phyloP scores from a whole-genome alignment of 1,139 yeast species.

The Groenewaldozyma sp. region DNA sequence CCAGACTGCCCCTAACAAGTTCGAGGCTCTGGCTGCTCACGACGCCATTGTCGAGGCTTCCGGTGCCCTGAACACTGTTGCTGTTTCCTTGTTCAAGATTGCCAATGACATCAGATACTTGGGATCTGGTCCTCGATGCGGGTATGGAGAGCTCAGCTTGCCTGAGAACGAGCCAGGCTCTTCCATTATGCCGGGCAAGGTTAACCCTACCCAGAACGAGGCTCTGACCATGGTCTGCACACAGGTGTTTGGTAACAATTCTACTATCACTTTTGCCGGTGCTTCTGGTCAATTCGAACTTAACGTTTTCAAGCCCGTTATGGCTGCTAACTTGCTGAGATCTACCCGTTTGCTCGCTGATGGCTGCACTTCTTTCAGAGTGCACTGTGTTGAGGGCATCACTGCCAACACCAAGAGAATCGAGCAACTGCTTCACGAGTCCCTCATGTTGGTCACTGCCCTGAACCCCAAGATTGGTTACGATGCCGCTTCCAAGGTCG shows the following conservation, averaged over 20 bases:
- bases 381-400: constrained; percentile 92
- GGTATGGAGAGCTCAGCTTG: constrained; percentile 88
- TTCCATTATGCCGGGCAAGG: constrained; percentile 99
- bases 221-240: constrained; percentile 97
- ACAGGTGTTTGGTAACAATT: constrained; percentile 94
- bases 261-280: constrained; percentile 93
- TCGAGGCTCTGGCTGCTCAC: constrained; percentile 98
- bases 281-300: constrained; percentile 98
- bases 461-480: constrained; percentile 98
- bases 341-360: constrained; percentile 86
- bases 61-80: constrained; percentile 90
- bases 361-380: constrained; percentile 80
- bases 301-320: constrained; percentile 94
- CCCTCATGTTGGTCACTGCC: constrained; percentile 96
- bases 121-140: constrained; percentile 99
- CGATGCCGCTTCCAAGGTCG: constrained; percentile 94
- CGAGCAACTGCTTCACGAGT: constrained; percentile 78
- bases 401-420: constrained; percentile 82
- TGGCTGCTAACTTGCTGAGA: constrained; percentile 81
- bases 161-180: constrained; percentile 99
- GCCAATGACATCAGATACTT: constrained; percentile 97
- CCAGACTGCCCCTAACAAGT: constrained; percentile 95
- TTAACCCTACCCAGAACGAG: constrained; percentile 98
- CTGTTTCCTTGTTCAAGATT: constrained; percentile 86
- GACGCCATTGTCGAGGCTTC: constrained; percentile 97